Evolutionary conservation across 352 stramenopile genomes (phyloP), one percentile per base, ranked within the genome.

Genomic region (Globisporangium spinosum): DNA sequence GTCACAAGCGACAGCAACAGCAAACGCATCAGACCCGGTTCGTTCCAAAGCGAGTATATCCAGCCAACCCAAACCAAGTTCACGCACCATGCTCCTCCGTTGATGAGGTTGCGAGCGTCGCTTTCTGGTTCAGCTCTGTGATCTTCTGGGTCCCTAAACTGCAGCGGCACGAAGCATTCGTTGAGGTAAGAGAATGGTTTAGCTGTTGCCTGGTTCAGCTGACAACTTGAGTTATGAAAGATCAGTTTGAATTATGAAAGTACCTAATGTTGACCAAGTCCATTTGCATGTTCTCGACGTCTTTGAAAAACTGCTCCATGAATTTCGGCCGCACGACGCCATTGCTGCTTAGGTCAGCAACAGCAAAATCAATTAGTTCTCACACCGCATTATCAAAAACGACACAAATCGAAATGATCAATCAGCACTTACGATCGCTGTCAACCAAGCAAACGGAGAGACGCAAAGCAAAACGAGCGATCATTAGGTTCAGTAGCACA

Each of bases 241-340:
- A 22, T n/a, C 17, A 10, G 12, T 15, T 20, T 20, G 10, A 23
- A 6, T 32, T 32, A 7, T 65, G 7, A 20, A 59, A 57, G 32
- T 83, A 87, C 76, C 75, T 89, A 58, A 99, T 97, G 45, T 89
- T 92, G 45, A 89, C 80, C 65, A 99, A 95, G 62, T 98, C 89
- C 40, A 77, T 80, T 72, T 98, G 97, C 77, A 99, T 98, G 2
- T 89, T 79, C 65, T 99, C 94, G 12, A 98, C 93, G 67, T 98
- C 93, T 56, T 91, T 79, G 78, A 98, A 99, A 77, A 99, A 99
- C 69, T 92, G 77, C 71, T 97, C 87, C 95, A 98, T 99, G 70
- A 94, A 93, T 69, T 93, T 95, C 56, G 87, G 87, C 2, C 87
- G 80, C 66, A 80, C 74, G 51, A 92, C 75, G 47, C 73, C 70